A percentile compares a stretch with the other conserved stretches of the same genome.
Evolutionary conservation across 768 basidiomycete species (phyloP).

Genomic region (Phlebiopsis flavidoalba): DNA sequence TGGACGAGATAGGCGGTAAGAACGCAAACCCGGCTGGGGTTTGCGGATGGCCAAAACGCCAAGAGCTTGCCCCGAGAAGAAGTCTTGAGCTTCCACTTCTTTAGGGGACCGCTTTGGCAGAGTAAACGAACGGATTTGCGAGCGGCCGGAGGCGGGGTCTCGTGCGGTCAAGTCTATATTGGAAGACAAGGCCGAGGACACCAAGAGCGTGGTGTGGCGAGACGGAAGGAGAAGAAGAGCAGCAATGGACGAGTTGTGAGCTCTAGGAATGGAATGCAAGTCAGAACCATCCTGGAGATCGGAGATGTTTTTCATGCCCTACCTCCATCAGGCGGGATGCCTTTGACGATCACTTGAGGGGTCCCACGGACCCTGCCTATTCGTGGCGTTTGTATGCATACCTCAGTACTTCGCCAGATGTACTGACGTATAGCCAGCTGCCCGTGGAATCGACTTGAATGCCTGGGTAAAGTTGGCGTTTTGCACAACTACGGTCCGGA

Average conservation of each 20-base stretch:
- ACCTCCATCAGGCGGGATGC: constrained; percentile 38
- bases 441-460: constrained; percentile 33
- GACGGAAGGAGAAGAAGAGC: constrained; percentile 23
- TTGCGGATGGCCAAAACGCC: constrained; percentile 41
- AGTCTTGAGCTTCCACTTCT: constrained; percentile 20
- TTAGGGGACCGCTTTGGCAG: constrained; percentile 6
- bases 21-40: constrained; percentile 39
- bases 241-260: constrained; percentile 38
- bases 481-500: constrained; percentile 31
- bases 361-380: constrained; percentile 23
- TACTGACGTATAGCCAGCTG: constrained; percentile 33
- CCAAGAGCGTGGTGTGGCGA: constrained; percentile 26
- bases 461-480: constrained; percentile 35
- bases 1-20: constrained; percentile 15
- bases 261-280: constrained; percentile 20
- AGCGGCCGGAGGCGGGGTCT: constrained; percentile 37
- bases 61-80: constrained; percentile 28
- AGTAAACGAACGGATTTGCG: constrained; percentile 31
- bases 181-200: constrained; percentile 32
- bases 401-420: constrained; percentile 27
- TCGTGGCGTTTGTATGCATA: constrained; percentile 32
- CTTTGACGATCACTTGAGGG: constrained; percentile 22
- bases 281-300: neutral
- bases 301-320: constrained; percentile 7
- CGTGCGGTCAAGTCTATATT: constrained; percentile 41